Conservation (phyloP, 352 stramenopile genomes). For the Pythium aristosporum region DNA sequence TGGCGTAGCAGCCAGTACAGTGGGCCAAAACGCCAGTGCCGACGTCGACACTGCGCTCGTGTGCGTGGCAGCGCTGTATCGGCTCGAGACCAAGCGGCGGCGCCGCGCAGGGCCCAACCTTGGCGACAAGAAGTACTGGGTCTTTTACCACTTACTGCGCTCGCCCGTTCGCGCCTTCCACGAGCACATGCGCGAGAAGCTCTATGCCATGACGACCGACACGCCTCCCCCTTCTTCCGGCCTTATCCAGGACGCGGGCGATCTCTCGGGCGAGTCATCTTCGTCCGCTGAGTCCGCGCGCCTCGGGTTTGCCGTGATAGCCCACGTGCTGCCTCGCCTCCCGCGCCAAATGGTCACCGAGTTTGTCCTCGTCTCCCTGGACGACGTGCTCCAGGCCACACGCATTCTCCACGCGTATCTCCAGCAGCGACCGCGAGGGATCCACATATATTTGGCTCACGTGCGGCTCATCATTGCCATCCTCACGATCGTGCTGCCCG, state of each 20-base stretch:
- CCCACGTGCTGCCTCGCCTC: slow-evolving; percentile 40
- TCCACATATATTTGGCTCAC: background rate
- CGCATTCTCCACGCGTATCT: slow-evolving; percentile 30
- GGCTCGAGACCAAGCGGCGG: slow-evolving; percentile 49
- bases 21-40: background rate
- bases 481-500: slow-evolving; percentile 37
- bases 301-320: slow-evolving; percentile 28
- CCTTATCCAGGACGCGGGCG: background rate
- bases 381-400: slow-evolving; percentile 44
- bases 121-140: slow-evolving; percentile 54
- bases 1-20: slow-evolving; percentile 1
- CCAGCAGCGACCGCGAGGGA: background rate
- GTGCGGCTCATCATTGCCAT: slow-evolving; percentile 35
- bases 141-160: slow-evolving; percentile 43
- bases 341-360: slow-evolving; percentile 44
- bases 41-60: slow-evolving; percentile 22
- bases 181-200: slow-evolving; percentile 24
- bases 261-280: slow-evolving; percentile 9
- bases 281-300: background rate
- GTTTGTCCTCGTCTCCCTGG: slow-evolving; percentile 48
- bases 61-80: slow-evolving; percentile 48
- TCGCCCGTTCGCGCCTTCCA: slow-evolving; percentile 47
- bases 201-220: slow-evolving; percentile 1
- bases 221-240: background rate
- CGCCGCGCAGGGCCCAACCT: slow-evolving; percentile 28